Conservation (phyloP, 768 basidiomycete genomes). For the Coprinopsis cinerea region DNA sequence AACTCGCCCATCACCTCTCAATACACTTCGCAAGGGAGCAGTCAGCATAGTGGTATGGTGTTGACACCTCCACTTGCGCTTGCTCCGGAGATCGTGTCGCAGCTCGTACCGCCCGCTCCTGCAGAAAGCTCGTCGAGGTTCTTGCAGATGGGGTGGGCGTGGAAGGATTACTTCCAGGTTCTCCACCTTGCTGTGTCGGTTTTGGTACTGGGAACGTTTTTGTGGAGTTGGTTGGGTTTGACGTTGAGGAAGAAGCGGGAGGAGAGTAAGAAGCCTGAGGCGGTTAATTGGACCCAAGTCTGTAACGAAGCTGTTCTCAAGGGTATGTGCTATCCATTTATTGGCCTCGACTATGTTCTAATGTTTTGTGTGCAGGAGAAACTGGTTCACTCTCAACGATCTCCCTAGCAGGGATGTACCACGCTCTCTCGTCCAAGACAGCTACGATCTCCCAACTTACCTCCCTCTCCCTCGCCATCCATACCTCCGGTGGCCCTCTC, state of each 20-base stretch:
- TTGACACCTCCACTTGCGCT: conserved; percentile 38
- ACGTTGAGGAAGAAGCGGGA: conserved; percentile 15
- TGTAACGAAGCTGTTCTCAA: too few species aligned
- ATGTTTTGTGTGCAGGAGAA: too few species aligned
- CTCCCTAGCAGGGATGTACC: conserved; percentile 50
- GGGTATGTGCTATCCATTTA: too few species aligned
- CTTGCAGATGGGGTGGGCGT: conserved; percentile 29
- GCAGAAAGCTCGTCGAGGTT: conserved; percentile 12
- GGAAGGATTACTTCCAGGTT: conserved; percentile 50
- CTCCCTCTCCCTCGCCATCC: conserved; percentile 53
- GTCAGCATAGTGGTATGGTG: conserved; percentile 52
- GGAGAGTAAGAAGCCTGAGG: background rate
- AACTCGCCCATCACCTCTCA: conserved; percentile 60
- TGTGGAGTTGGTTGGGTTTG: conserved; percentile 28
- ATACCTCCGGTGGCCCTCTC: conserved; percentile 23
- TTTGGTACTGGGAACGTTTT: conserved; percentile 54
- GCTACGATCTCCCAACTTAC: conserved; percentile 42
- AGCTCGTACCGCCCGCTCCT: conserved; percentile 21
- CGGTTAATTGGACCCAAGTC: conserved; percentile 4
- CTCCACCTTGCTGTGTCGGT: conserved; percentile 65
- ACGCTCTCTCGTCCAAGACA: conserved; percentile 37
- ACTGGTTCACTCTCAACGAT: conserved; percentile 23
- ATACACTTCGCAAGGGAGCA: conserved; percentile 27
- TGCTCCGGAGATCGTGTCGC: conserved; percentile 27
- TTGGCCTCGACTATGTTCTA: too few species aligned